Evolutionary conservation across 2,329 filamentous ascomycete genomes (phyloP), one percentile per base, ranked within the genome.

Genomic region (Fusarium fujikuroi): DNA sequence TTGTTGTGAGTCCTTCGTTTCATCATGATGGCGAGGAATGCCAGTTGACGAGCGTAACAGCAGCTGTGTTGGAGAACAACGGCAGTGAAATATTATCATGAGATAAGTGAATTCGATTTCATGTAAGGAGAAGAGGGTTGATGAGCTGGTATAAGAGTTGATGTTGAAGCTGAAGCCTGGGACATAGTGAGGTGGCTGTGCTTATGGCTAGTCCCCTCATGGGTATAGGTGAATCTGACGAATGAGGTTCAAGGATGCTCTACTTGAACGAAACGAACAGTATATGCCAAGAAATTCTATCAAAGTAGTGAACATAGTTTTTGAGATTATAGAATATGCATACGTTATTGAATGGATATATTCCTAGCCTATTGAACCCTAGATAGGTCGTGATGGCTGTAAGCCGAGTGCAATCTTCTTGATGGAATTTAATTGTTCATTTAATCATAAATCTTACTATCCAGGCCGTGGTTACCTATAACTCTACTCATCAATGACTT

Each of bases 1-100:
- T 77, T 77, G 23, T 70, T 77, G 15, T 77, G 76, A 28, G 74
- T 37, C 30, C 67, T 73, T 43, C 76, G 70, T 54, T 77, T 77
- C 73, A 77, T 65, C 70, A 69, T 64, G 19, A 32, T 34, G 37
- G 39, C 9, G 2, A 50, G 34, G 12, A 30, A n/a, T 34, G 18
- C 2, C 4, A 11, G 21, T 15, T 7, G 4, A 23, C 10, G 2
- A 28, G 18, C 1, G 34, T 3, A 30, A 18, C 3, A 1, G 8
- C 10, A 9, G 16, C 10, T 50, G 3, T 19, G 3, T 25, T 14
- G 14, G 7, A 9, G 11, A 16, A 8, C 21, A n/a, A 43, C 28
- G 2, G 3, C 6, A 15, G 14, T 8, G 2, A 8, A 23, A 1
- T 8, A 10, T 2, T 23, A 18, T 5, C 2, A 44, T 25, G 9